Percentiles rank a stretch among this genome's conserved stretches.
These are phyloP conservation scores for Phytophthora tubulina DNA, from an alignment of 352 stramenopile species.

Conservation along the genomic window DNA sequence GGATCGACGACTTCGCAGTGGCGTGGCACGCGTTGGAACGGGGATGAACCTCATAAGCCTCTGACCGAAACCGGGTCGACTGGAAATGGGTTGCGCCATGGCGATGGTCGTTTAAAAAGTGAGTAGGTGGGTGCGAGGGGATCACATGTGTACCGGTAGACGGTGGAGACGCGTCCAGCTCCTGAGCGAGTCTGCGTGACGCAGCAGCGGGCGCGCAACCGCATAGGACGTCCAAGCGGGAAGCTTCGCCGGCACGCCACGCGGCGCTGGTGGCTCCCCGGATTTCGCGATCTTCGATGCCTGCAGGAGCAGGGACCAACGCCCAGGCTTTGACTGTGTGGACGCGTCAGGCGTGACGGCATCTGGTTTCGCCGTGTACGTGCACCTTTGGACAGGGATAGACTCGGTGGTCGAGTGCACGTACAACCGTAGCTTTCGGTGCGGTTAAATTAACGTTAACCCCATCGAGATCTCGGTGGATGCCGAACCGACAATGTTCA, in stretches of 20 bases:
- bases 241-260: slow-evolving; percentile 16
- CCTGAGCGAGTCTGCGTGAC: background rate
- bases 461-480: slow-evolving; percentile 14
- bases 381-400: slow-evolving; percentile 5
- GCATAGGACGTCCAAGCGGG: slow-evolving; percentile 11
- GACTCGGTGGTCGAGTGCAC: slow-evolving; percentile 12
- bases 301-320: background rate
- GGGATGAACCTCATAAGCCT: slow-evolving; percentile 10
- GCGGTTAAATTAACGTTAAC: background rate
- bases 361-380: slow-evolving; percentile 13
- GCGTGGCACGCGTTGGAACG: background rate
- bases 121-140: background rate
- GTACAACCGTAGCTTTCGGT: slow-evolving; percentile 11
- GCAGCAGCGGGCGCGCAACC: slow-evolving; percentile 7
- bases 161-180: background rate
- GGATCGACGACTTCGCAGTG: slow-evolving; percentile 1
- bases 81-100: slow-evolving; percentile 1
- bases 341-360: background rate
- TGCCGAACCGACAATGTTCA: background rate
- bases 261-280: slow-evolving; percentile 1
- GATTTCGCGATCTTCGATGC: slow-evolving; percentile 2
- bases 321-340: slow-evolving; percentile 1
- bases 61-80: slow-evolving; percentile 1
- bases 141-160: background rate
- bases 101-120: slow-evolving; percentile 3